Base-by-base conservation (phyloP, 495 filamentous ascomycete genomes). In the Penicillium taxi region DNA sequence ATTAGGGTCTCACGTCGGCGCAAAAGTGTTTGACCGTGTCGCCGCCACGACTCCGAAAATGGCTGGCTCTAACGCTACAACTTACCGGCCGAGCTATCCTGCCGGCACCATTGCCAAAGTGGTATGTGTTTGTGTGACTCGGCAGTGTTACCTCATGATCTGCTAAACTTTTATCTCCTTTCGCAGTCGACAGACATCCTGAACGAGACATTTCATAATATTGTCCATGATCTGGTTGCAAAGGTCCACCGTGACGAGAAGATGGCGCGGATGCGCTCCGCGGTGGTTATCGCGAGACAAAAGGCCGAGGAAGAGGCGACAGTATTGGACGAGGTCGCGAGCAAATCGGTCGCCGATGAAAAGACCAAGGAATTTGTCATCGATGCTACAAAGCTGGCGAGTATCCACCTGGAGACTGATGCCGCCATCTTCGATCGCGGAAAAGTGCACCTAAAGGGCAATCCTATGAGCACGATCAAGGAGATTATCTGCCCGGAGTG, bases 201-300 rank as follows among this genome's bases (percentile, higher is more conserved):
- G 32, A 79, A 86, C 41, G 78, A 81, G 48, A 61, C 80, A 12
- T 64, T 84, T 44, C 79, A 82, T 60, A 84, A 84, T 51, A 77
- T 84, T 42, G 70, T 86, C 24, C 77, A 82, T 48, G 80, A 84
- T 35, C 62, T 83, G 31, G 63, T 84, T 36, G 67, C 82, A 41
- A 78, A 83, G 46, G 76, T 75, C 19, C 81, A 86, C 54, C 78
- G 81, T 26, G 76, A 84, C 48, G 81, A 86, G 58, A 84, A 84
- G 56, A 73, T 77, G 35, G 73, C 77, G 26, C 78, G 82, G 37
- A 82, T 79, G 55, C 67, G 71, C 27, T 83, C 84, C 25, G 84
- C 84, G 9, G 83, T 84, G 30, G 78, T 82, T 24, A 58, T 77
- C 32, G 78, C 82, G 45, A 70, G 82, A 59, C 80, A 83, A 58